Evolutionary conservation across 306 rosid genomes (phyloP).

Genomic region (Cicer judaicum): DNA sequence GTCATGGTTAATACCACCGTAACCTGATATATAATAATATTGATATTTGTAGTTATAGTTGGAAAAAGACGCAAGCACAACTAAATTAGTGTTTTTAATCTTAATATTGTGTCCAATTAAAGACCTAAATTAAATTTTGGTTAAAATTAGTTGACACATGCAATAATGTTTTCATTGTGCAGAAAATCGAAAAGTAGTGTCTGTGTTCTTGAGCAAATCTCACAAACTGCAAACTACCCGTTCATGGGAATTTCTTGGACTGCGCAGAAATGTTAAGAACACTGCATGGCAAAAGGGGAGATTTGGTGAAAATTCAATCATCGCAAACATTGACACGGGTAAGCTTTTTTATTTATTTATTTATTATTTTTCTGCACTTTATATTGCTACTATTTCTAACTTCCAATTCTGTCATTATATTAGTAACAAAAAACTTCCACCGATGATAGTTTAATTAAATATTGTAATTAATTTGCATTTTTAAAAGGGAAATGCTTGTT

Average conservation of each 20-base stretch:
- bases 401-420: too few relatives aligned
- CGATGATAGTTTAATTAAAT: too few relatives aligned
- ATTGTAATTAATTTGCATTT: too few relatives aligned
- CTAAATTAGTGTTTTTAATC: too few relatives aligned
- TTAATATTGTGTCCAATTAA: too few relatives aligned
- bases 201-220: constrained; percentile 65
- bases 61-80: too few relatives aligned
- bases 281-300: constrained; percentile 50
- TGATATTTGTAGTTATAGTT: too few relatives aligned
- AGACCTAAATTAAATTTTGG: not conserved
- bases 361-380: not conserved
- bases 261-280: constrained; percentile 38
- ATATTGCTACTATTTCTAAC: too few relatives aligned
- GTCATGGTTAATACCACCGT: too few relatives aligned
- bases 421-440: too few relatives aligned
- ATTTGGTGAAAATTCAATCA: constrained; percentile 51
- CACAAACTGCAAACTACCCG: constrained; percentile 66
- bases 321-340: constrained; percentile 51
- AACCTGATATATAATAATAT: too few relatives aligned
- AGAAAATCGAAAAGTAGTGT: constrained; percentile 53
- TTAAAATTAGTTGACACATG: not conserved
- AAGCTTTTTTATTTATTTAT: not conserved
- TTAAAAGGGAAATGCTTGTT: too few relatives aligned
- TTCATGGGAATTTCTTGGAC: constrained; percentile 75
- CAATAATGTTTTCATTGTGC: not conserved